A percentile compares a stretch with the other conserved stretches of the same genome.
Evolutionary conservation across 176 grass and related monocot species (phyloP).

Genomic region (Echinochloa phyllopogon): DNA sequence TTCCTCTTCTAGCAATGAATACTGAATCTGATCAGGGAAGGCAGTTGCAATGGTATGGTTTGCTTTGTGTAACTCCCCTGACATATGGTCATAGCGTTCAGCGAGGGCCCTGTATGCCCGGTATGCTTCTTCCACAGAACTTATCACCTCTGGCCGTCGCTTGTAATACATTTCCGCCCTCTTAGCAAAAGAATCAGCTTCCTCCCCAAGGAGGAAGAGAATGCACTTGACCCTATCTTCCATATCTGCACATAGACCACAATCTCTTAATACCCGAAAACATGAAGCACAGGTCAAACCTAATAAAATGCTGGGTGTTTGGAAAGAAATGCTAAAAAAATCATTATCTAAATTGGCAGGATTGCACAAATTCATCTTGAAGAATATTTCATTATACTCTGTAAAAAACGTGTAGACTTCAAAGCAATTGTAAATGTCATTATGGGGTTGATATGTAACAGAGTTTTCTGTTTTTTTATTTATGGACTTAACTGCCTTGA

Average conservation of each 20-base stretch:
- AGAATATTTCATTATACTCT: neutral
- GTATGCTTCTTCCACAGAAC: slow-evolving; percentile 89
- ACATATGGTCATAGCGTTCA: slow-evolving; percentile 89
- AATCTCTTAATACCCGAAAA: neutral
- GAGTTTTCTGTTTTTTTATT: neutral
- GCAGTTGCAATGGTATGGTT: slow-evolving; percentile 88
- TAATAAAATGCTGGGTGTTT: neutral
- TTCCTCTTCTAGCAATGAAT: slow-evolving; percentile 75
- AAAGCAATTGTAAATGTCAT: neutral
- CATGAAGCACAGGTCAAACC: neutral
- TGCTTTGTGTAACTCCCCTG: slow-evolving; percentile 91
- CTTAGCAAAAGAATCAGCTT: slow-evolving; percentile 91
- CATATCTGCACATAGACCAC: slow-evolving; percentile 64
- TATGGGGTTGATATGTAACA: neutral
- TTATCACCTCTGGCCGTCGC: slow-evolving; percentile 78
- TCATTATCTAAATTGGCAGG: neutral
- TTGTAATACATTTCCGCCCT: slow-evolving; percentile 98
- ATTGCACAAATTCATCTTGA: neutral
- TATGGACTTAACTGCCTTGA: neutral
- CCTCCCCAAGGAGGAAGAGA: slow-evolving; percentile 79
- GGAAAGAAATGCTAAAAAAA: neutral
- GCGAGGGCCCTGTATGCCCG: slow-evolving; percentile 76
- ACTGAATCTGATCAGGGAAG: slow-evolving; percentile 95
- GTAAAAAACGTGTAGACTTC: neutral
- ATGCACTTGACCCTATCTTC: slow-evolving; percentile 79